A percentile compares a stretch with the other conserved stretches of the same genome.
Conservation (phyloP, 192 early-diverging fungal species). For the Coemansia sp. region DNA sequence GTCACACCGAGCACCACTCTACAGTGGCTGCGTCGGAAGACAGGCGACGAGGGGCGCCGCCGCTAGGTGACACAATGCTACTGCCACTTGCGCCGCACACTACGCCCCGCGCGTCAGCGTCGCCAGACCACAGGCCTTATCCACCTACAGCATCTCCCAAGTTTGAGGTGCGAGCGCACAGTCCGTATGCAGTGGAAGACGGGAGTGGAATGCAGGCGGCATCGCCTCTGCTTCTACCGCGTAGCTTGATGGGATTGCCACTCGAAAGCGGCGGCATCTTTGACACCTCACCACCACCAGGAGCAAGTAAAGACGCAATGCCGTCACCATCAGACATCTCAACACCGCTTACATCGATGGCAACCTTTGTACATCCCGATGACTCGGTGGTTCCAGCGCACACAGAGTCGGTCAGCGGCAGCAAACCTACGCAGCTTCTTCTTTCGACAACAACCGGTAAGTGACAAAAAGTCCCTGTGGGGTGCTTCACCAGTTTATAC, state of each 20-base stretch:
- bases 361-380: constrained; percentile 16
- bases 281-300: constrained; percentile 19
- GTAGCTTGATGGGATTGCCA: constrained; percentile 32
- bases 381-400: constrained; percentile 32
- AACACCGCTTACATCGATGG: constrained; percentile 9
- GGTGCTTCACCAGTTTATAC: not conserved
- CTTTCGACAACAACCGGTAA: not conserved
- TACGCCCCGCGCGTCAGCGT: constrained; percentile 38
- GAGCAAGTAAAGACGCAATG: constrained; percentile 22
- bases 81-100: constrained; percentile 28
- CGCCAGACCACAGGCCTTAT: constrained; percentile 35
- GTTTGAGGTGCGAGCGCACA: constrained; percentile 2
- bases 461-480: not conserved
- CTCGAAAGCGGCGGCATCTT: constrained; percentile 40
- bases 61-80: constrained; percentile 2
- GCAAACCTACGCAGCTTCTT: not conserved
- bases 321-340: constrained; percentile 31
- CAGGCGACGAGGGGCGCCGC: constrained; percentile 8
- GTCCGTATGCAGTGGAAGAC: not conserved
- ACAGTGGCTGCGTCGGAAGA: not conserved
- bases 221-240: constrained; percentile 34
- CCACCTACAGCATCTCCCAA: constrained; percentile 37
- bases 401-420: not conserved
- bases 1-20: not conserved
- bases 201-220: constrained; percentile 28